Evolutionary conservation across 768 basidiomycete genomes (phyloP).

Genomic region (Trametes coccinea): DNA sequence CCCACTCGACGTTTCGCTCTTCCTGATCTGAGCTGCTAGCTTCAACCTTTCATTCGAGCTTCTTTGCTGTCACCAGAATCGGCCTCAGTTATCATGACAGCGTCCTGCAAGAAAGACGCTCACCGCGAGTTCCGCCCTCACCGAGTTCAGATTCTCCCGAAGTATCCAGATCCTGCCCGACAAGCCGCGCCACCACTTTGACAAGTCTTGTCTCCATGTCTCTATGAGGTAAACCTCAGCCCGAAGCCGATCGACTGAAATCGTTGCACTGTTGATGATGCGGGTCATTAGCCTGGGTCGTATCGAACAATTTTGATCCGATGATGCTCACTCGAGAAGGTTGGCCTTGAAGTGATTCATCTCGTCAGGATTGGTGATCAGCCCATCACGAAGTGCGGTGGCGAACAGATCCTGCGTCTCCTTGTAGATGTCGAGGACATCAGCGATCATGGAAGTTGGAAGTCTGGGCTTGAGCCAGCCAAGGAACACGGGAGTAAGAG

Average conservation of each 20-base stretch:
- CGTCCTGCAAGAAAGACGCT: background rate
- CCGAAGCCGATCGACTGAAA: background rate
- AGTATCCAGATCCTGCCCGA: background rate
- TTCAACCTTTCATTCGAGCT: background rate
- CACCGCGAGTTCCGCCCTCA: background rate
- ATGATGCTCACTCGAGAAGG: background rate
- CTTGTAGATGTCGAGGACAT: background rate
- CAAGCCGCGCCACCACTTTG: background rate
- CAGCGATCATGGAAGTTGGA: background rate
- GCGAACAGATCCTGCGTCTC: constrained; percentile 2
- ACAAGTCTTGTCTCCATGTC: background rate
- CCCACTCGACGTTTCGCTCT: no score
- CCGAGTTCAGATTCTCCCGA: background rate
- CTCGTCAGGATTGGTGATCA: background rate
- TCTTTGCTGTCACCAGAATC: background rate
- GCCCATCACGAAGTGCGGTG: background rate
- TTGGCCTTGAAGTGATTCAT: background rate
- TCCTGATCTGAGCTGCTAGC: background rate
- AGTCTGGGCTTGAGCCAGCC: background rate
- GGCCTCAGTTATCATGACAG: background rate
- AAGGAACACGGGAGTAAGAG: background rate
- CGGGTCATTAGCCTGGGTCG: no score
- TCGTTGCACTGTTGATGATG: background rate
- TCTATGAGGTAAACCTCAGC: background rate
- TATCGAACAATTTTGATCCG: background rate